Base-by-base conservation (phyloP, 495 filamentous ascomycete genomes). In the Neurospora sp. region DNA sequence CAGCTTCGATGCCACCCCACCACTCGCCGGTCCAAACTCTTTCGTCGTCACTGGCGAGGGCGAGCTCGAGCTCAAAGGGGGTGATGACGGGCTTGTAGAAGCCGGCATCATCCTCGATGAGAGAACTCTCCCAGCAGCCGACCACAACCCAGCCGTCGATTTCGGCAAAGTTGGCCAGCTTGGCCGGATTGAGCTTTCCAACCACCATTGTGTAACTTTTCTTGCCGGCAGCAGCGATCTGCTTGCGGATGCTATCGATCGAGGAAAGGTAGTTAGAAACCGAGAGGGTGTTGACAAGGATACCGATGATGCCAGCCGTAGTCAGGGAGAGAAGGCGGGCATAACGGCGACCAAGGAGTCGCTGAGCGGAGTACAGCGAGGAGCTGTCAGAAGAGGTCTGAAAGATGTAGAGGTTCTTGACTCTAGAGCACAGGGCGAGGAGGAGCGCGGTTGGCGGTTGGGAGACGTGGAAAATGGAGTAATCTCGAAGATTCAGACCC, bases 151-250 rank as follows among this genome's bases (percentile, higher is more conserved):
- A 99, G 16, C 92, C 96, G 23, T 93, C 95, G 12, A 99, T 88
- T 82, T 99, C 96, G 71, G 90, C 88, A 81, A 99, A 99, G 82
- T 99, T 99, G 31, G 96, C 96, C 6, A 99, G 85, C 81, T 99
- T 99, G 72, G 94, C 94, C 1, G 94, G 92, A 78, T 98, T 98
- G 3, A 98, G 85, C 79, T 98, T 98, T 46, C 96, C 96, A 5
- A 99, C 96, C 2, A 99, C 96, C 70, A 99, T 94, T 27, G 93
- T 92, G 80, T 99, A 98, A 80, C 88, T 91, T 80, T 99, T 99
- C 83, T 97, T 97, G 31, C 93, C 94, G 0, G 92, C 90, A 2
- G 85, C 87, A 3, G 87, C 85, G 74, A 98, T 96, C 74, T 88
- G 87, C 10, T 83, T 80, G 69, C 91, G 88, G 66, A 97, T 86